Percentiles rank a stretch among this genome's conserved stretches.
Conservation (phyloP, 2,329 filamentous ascomycete species). For the Aspergillus spinulosporus region DNA sequence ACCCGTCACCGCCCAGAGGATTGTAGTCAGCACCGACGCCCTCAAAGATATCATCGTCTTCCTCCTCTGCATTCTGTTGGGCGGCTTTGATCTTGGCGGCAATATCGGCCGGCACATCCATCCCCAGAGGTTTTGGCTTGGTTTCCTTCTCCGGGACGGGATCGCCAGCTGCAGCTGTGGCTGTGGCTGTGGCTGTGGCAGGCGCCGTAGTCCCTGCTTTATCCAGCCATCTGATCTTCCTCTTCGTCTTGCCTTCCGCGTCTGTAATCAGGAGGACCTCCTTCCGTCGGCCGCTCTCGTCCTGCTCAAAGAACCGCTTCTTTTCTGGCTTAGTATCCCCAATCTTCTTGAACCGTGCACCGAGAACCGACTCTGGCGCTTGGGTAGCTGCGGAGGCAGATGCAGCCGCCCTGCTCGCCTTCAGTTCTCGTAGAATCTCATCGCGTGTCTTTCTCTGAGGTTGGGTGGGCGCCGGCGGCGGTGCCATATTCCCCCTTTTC, state of each 20-base stretch:
- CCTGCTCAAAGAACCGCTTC: constrained; percentile 56
- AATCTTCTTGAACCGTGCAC: constrained; percentile 57
- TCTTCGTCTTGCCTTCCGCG: constrained; percentile 61
- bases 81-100: constrained; percentile 36
- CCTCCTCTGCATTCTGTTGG: constrained; percentile 43
- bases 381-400: constrained; percentile 41
- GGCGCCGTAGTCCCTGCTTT: constrained; percentile 29
- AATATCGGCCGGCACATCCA: constrained; percentile 50
- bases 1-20: constrained; percentile 55
- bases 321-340: constrained; percentile 49
- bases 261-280: constrained; percentile 62
- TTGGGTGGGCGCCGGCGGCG: constrained; percentile 36
- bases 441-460: constrained; percentile 57
- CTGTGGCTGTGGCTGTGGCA: constrained; percentile 32
- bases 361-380: constrained; percentile 51
- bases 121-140: constrained; percentile 49
- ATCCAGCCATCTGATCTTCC: constrained; percentile 58
- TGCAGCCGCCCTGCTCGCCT: constrained; percentile 50
- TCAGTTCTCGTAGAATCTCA: constrained; percentile 61
- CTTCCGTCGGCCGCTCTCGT: constrained; percentile 52
- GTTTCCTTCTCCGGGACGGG: constrained; percentile 30
- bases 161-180: constrained; percentile 36
- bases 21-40: constrained; percentile 62
- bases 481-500: constrained; percentile 54
- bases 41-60: constrained; percentile 64